phyloP scores from a whole-genome alignment of 306 rosid genomes.

The Cucumis hystrix region DNA sequence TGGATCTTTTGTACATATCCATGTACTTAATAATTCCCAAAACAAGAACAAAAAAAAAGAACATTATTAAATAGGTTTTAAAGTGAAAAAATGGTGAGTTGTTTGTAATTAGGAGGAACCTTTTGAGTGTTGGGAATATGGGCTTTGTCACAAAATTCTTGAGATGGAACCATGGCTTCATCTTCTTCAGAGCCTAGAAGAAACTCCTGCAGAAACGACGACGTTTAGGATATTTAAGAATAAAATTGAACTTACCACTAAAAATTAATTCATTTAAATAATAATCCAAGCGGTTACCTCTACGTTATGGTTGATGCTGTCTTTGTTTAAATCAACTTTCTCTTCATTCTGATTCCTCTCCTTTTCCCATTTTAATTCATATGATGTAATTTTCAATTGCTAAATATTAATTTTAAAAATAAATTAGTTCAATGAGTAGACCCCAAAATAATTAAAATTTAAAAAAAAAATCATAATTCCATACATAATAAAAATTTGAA shows the following conservation, averaged over 20 bases:
- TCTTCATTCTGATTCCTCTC: neutral
- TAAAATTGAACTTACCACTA: neutral
- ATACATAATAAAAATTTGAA: too few species aligned
- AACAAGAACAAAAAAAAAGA: neutral
- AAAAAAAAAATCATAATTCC: too few species aligned
- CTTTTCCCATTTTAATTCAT: neutral
- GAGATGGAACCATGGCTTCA: neutral
- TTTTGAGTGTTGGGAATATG: slow-evolving; percentile 48
- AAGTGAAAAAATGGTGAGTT: too few species aligned
- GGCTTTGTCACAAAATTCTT: slow-evolving; percentile 43
- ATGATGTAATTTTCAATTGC: neutral
- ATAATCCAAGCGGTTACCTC: neutral
- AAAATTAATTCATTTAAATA: neutral
- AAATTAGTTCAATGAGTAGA: too few species aligned
- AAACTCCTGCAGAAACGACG: neutral
- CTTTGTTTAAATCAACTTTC: neutral
- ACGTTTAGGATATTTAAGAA: neutral
- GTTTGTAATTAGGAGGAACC: slow-evolving; percentile 15
- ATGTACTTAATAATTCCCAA: slow-evolving; percentile 29
- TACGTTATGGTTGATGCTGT: neutral
- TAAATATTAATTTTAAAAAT: too few species aligned
- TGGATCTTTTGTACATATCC: slow-evolving; percentile 67
- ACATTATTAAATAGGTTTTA: too few species aligned
- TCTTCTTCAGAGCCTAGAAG: neutral
- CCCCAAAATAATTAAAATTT: too few species aligned